Conservation (phyloP, 306 rosid genomes). For the Ammopiptanthus mongolicus region DNA sequence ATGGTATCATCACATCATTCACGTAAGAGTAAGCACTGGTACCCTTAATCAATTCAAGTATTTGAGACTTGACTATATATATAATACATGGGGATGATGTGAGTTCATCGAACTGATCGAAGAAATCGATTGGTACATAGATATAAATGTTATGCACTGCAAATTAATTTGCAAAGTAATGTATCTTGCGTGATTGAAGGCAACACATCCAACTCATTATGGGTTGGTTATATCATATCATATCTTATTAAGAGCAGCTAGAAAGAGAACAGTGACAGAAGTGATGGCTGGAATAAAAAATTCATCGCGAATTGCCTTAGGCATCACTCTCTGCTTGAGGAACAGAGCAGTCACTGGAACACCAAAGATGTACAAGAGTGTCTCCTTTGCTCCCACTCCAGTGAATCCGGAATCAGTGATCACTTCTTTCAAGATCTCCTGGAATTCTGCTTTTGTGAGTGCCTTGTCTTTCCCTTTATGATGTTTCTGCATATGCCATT, state of each 20-base stretch:
- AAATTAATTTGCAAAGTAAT: not conserved
- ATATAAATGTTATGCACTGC: not conserved
- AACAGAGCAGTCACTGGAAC: conserved; percentile 50
- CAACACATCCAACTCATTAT: not conserved
- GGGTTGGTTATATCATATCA: conserved; percentile 17
- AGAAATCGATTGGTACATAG: not conserved
- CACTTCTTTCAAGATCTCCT: conserved; percentile 26
- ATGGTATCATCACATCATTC: no score
- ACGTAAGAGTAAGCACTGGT: no score
- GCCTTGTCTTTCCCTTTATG: not conserved
- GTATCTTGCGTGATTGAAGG: not conserved
- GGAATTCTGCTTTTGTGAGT: conserved; percentile 32
- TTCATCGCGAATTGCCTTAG: conserved; percentile 32
- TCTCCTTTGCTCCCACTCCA: conserved; percentile 44
- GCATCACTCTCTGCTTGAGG: conserved; percentile 41
- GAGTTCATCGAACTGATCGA: not conserved
- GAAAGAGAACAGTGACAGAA: conserved; percentile 48
- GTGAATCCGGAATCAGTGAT: conserved; percentile 18
- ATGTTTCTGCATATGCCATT: conserved; percentile 7
- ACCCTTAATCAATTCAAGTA: not conserved
- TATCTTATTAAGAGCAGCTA: conserved; percentile 59
- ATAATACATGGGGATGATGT: not conserved
- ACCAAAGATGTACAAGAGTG: conserved; percentile 48
- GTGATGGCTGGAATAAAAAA: conserved; percentile 54
- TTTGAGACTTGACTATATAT: no score